Conservation (phyloP, 345 rosid species). For the Corymbia maculata region DNA sequence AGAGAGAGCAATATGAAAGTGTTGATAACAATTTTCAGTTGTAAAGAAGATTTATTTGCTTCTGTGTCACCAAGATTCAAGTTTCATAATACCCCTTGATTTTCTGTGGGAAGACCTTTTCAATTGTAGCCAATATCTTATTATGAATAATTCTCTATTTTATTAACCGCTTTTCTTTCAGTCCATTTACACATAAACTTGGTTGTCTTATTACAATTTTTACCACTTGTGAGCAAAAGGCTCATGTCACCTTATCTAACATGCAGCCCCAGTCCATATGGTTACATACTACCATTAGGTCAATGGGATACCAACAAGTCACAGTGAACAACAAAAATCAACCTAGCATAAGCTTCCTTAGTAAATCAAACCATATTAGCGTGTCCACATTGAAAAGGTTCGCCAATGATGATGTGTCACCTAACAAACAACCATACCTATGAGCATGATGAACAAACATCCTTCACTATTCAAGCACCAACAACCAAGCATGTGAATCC, state of each 20-base stretch:
- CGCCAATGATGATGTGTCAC: not conserved
- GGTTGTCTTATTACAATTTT: not conserved
- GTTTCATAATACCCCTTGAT: not conserved
- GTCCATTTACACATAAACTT: not conserved
- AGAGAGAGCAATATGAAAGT: not conserved
- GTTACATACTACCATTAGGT: not conserved
- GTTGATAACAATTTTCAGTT: not conserved
- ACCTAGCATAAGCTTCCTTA: not conserved
- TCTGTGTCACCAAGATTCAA: not conserved
- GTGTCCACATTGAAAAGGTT: not conserved
- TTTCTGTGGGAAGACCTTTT: not conserved
- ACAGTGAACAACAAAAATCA: not conserved
- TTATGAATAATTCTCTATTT: no score
- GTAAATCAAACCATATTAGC: not conserved
- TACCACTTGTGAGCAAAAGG: not conserved
- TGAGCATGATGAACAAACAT: not conserved
- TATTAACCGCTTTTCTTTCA: no score
- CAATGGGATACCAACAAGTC: not conserved
- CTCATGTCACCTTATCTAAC: not conserved
- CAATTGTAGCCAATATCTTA: no score
- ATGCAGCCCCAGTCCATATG: not conserved
- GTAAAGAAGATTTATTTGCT: not conserved
- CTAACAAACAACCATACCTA: not conserved
- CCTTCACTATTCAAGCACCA: not conserved
- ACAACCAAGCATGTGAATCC: not conserved